These are phyloP conservation scores for Eustoma russellianum DNA, from an alignment of 257 asterid genomes.

Conservation along the genomic window DNA sequence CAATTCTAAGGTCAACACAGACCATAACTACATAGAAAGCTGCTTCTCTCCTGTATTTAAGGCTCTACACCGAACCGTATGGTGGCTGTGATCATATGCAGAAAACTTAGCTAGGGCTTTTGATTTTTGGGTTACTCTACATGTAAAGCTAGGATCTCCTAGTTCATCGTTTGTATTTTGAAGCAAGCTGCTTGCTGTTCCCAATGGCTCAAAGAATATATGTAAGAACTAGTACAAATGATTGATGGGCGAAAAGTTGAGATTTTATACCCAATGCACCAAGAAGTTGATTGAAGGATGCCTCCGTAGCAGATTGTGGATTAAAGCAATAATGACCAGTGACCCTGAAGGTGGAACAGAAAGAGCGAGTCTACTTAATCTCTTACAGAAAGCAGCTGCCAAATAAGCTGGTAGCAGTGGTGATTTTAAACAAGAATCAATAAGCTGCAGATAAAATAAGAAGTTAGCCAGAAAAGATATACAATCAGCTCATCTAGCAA, in stretches of 20 bases:
- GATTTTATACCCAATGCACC: constrained; percentile 59
- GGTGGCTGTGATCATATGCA: too few species aligned
- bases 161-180: too few species aligned
- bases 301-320: constrained; percentile 85
- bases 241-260: constrained; percentile 1
- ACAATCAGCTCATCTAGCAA: neutral
- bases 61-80: too few species aligned
- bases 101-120: too few species aligned
- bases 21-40: too few species aligned
- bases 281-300: constrained; percentile 88
- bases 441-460: constrained; percentile 49
- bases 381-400: constrained; percentile 93
- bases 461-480: neutral
- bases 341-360: constrained; percentile 82
- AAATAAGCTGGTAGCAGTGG: constrained; percentile 93
- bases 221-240: too few species aligned
- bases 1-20: too few species aligned
- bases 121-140: too few species aligned
- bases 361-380: constrained; percentile 76
- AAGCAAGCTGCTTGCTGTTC: too few species aligned
- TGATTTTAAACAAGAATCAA: constrained; percentile 88
- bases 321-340: constrained; percentile 64
- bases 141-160: too few species aligned
- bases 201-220: too few species aligned
- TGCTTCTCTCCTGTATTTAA: too few species aligned